Evolutionary conservation across 192 early-diverging fungal species (phyloP).

Genomic region (Thamnidium elegans): DNA sequence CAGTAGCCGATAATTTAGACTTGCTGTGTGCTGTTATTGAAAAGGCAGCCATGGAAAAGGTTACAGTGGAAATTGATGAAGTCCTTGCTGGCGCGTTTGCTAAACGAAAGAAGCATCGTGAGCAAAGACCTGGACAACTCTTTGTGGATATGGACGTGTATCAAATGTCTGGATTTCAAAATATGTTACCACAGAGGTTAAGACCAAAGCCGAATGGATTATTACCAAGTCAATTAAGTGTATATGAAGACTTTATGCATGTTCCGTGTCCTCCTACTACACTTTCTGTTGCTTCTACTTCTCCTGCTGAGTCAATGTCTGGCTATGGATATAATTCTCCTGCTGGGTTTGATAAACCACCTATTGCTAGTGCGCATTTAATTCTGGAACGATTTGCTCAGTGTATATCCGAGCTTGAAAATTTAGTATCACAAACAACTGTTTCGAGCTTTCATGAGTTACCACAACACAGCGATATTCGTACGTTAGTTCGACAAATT

Average conservation of each 20-base stretch:
- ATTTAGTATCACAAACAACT: constrained; percentile 53
- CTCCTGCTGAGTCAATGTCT: not conserved
- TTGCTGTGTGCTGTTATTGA: constrained; percentile 92
- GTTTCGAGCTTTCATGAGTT: constrained; percentile 57
- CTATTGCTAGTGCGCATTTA: constrained; percentile 39
- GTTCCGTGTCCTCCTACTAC: constrained; percentile 30
- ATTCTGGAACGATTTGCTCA: constrained; percentile 60
- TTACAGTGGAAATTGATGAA: constrained; percentile 87
- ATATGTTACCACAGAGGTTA: constrained; percentile 82
- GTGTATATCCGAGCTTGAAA: constrained; percentile 75
- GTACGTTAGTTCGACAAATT: constrained; percentile 69
- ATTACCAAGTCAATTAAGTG: constrained; percentile 68
- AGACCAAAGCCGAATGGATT: constrained; percentile 82
- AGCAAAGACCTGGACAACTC: constrained; percentile 71
- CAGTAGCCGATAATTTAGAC: constrained; percentile 92
- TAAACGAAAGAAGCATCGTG: constrained; percentile 84
- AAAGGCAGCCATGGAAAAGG: constrained; percentile 93
- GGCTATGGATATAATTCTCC: not conserved
- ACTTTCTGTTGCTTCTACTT: not conserved
- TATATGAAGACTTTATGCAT: constrained; percentile 83
- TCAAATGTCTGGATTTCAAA: constrained; percentile 73
- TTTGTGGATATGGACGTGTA: constrained; percentile 85
- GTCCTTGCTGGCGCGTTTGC: constrained; percentile 61
- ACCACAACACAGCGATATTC: constrained; percentile 77
- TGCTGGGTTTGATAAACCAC: constrained; percentile 7